These are phyloP conservation scores for Camelina neglecta DNA, from an alignment of 345 rosid genomes.

Conservation along the genomic window DNA sequence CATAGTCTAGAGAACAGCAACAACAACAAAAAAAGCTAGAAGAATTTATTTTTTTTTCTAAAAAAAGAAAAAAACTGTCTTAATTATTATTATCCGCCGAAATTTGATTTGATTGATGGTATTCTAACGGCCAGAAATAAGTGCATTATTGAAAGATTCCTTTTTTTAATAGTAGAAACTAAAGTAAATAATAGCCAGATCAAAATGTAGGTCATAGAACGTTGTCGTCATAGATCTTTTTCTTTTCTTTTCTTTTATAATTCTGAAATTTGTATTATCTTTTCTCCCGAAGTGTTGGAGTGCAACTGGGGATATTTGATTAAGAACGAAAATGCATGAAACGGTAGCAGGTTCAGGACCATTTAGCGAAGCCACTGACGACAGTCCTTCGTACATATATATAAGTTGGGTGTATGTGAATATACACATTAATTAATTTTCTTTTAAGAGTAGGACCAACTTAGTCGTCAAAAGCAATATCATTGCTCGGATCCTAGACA, in stretches of 20 bases:
- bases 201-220: slow-evolving; percentile 25
- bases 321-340: slow-evolving; percentile 21
- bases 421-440: slow-evolving; percentile 12
- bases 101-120: slow-evolving; percentile 25
- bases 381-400: not conserved
- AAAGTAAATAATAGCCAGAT: slow-evolving; percentile 18
- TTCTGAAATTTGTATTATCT: not conserved
- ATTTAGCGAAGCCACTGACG: slow-evolving; percentile 26
- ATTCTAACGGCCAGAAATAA: not conserved
- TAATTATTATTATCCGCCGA: not conserved
- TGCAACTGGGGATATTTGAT: slow-evolving; percentile 11
- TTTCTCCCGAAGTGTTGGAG: slow-evolving; percentile 3
- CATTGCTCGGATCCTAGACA: no score
- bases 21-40: no score
- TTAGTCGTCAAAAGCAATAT: not conserved
- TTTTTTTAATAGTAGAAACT: not conserved
- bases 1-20: not conserved
- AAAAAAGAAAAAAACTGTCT: not conserved
- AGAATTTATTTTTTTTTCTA: not conserved
- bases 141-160: not conserved
- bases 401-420: slow-evolving; percentile 14
- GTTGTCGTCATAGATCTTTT: not conserved
- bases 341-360: slow-evolving; percentile 22
- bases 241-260: not conserved
- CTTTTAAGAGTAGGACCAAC: slow-evolving; percentile 27